phyloP scores from a whole-genome alignment of 2,329 filamentous ascomycete species.

The Calonectria multiphialidica region DNA sequence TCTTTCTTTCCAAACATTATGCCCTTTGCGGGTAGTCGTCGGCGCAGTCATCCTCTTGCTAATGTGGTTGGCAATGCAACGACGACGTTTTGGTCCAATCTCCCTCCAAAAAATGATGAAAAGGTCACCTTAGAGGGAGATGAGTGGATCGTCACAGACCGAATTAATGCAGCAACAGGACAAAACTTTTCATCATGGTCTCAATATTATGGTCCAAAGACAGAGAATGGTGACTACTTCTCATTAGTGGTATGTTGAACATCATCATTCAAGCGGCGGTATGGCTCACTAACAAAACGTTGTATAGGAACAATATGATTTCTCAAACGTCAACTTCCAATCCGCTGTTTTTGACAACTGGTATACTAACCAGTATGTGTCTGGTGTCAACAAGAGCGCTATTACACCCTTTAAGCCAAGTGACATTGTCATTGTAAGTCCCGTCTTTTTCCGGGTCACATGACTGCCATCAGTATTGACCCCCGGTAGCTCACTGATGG shows the following conservation, averaged over 20 bases:
- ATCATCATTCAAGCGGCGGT: background rate
- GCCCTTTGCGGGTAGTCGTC: background rate
- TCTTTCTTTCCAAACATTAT: background rate
- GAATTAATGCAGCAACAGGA: background rate
- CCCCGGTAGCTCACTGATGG: background rate
- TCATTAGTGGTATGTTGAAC: background rate
- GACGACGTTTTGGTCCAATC: background rate
- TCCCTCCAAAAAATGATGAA: background rate
- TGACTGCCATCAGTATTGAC: background rate
- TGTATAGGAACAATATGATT: background rate
- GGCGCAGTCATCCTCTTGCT: background rate
- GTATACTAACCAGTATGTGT: background rate
- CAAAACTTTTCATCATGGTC: background rate
- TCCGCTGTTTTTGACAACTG: background rate
- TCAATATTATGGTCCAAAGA: background rate
- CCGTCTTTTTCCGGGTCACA: fast-evolving
- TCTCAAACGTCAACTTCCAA: background rate
- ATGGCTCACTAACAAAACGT: background rate
- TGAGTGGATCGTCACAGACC: background rate
- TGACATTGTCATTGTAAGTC: background rate
- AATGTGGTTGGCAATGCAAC: background rate
- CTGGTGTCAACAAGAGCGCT: background rate
- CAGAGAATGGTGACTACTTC: background rate
- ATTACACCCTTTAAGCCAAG: background rate
- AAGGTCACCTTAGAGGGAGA: background rate